Evolutionary conservation across 306 rosid genomes (phyloP), one percentile per base, ranked within the genome.

Genomic region (Castanospermum australe): DNA sequence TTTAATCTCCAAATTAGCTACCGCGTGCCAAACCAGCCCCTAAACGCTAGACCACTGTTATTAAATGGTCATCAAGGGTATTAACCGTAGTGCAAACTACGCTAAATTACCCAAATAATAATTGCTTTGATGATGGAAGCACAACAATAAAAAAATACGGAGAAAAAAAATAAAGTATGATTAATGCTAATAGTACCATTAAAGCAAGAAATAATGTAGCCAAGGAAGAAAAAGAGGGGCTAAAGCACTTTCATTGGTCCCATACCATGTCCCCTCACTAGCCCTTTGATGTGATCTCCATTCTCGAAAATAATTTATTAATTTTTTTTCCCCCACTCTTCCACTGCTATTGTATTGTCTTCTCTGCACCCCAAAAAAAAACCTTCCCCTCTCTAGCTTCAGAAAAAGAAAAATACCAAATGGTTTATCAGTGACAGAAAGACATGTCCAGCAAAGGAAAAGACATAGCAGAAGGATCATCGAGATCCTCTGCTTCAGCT

Each of bases 231-330:
- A 86, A 86, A 83, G 85, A 73, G 28, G 41, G 81, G 81, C 83
- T 80, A 86, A 86, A 86, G 89, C 87, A 86, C 79, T 86, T 83
- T 82, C 75, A 81, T 83, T 72, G 89, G 89, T 80, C 89, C 89
- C 87, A 86, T 86, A 20, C 30, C 73, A 51, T 83, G 89, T 83
- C 85, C 76, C 77, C 87, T 83, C 87, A 82, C 62, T 82, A 57
- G 51, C 65, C 84, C 87, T 41, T 83, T 83, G 89, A 86, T 76
- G 89, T 86, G 89, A 86, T 86, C 73, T 64, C 75, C 57, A 11
- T 75, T 72, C n/a, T 25, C 14, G 1, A 25, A 7, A 39, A 41
- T 48, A 59, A n/a, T 32, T 20, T 5, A 35, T 60, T 45, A 9
- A 24, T 44, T 18, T 56, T 28, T 77, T 18, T 36, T 45, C 18